Percentiles rank a stretch among this genome's conserved stretches.
Conservation (phyloP, 108 stramenopile species). For the Asterionellopsis glacialis region DNA sequence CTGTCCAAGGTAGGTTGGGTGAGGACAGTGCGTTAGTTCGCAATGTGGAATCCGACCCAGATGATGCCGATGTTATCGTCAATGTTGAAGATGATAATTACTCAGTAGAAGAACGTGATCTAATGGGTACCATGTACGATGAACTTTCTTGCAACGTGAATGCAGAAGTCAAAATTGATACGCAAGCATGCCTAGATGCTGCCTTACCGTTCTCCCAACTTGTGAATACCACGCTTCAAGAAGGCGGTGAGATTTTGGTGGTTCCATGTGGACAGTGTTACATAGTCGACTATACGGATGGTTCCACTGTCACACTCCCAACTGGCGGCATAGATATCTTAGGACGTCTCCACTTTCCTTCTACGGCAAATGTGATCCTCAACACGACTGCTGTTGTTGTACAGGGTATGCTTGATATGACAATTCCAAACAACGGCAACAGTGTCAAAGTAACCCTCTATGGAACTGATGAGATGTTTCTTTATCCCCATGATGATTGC, state of each 20-base stretch:
- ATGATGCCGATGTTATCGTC: neutral
- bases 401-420: slow-evolving; percentile 62
- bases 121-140: neutral
- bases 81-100: neutral
- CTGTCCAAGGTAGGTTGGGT: too few species aligned
- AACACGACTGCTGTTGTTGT: slow-evolving; percentile 50
- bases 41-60: neutral
- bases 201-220: too few species aligned
- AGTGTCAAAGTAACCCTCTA: slow-evolving; percentile 41
- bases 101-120: neutral
- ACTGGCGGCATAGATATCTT: slow-evolving; percentile 35
- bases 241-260: too few species aligned
- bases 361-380: slow-evolving; percentile 29
- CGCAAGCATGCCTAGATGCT: too few species aligned
- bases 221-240: too few species aligned
- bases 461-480: slow-evolving; percentile 9
- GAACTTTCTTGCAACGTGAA: too few species aligned
- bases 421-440: slow-evolving; percentile 25
- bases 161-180: too few species aligned
- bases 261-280: too few species aligned
- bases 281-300: too few species aligned
- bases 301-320: too few species aligned
- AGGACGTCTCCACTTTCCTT: slow-evolving; percentile 48
- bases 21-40: neutral
- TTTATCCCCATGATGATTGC: neutral